Evolutionary conservation across 2,329 filamentous ascomycete species (phyloP), one percentile per base, ranked within the genome.

Genomic region (Hypoxylon sp.): DNA sequence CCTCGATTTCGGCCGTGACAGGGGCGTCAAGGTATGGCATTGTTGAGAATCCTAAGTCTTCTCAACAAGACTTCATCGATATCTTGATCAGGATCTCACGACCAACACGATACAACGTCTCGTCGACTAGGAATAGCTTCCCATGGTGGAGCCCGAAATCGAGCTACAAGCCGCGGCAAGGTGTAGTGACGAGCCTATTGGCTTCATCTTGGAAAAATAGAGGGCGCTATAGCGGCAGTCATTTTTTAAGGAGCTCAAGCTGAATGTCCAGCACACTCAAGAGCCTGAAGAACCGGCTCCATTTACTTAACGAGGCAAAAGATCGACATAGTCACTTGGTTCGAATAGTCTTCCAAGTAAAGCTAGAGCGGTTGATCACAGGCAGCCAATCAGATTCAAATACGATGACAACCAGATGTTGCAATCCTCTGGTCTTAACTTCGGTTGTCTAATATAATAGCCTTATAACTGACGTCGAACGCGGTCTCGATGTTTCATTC

Each of bases 391-490:
- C 46, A 65, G 48, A 54, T 51, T 65, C 44, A 59, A 68, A 26
- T 57, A 63, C 26, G 26, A 46, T 46, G 14, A 46, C 26, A 55
- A 59, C 55, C 44, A 37, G 44, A 67, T 70, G 65, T 67, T 71
- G 65, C 59, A 59, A 67, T 61, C 44, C n/a, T 54, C 44, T 46
- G 62, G 50, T 59, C 53, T 59, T 17, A 66, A 63, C 47, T 63
- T 55, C 44, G 54, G 60, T 39, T 55, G 24, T 44, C 33, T 57
- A 63, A 63, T 63, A 17, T 63, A 46, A 52, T 26, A 59, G 59
- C 42, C 42, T 44, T 46, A 47, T 54, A 53, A 13, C 65, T 76
- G 74, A 76, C 72, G 74, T 75, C 63, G 55, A 68, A 70, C 53
- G 57, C 64, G 57, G 57, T 26, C 42, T 51, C 47, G 51, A 55